Conservation (phyloP, 2,329 filamentous ascomycete genomes). For the Stagonosporopsis cucurbitacearum region DNA sequence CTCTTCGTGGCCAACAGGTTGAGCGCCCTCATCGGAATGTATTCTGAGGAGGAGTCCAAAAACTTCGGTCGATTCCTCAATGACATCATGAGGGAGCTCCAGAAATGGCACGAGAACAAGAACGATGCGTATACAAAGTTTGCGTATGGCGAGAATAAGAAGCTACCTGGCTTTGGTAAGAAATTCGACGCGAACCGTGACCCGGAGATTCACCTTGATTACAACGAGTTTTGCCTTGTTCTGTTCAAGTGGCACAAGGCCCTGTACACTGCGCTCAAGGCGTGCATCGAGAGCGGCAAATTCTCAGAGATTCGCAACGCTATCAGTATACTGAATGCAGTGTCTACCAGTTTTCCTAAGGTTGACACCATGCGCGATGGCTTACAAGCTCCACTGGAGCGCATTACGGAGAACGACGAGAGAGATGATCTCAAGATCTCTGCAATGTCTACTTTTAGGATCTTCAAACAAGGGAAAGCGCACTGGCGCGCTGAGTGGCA, state of each 20-base stretch:
- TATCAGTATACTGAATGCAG: slow-evolving; percentile 83
- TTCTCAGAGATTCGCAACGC: slow-evolving; percentile 99
- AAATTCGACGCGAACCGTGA: slow-evolving; percentile 74
- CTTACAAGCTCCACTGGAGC: slow-evolving; percentile 70
- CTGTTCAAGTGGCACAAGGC: slow-evolving; percentile 91
- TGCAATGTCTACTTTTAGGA: slow-evolving; percentile 73
- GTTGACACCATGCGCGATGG: slow-evolving; percentile 85
- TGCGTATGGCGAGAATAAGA: slow-evolving; percentile 70
- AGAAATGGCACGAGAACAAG: slow-evolving; percentile 82
- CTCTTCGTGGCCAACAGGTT: slow-evolving; percentile 85
- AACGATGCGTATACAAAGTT: slow-evolving; percentile 76
- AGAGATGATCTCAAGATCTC: slow-evolving; percentile 78
- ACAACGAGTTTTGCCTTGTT: slow-evolving; percentile 83
- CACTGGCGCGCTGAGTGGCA: slow-evolving; percentile 78
- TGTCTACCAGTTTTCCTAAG: slow-evolving; percentile 83
- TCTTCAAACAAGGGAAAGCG: slow-evolving; percentile 69
- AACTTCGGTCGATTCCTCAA: slow-evolving; percentile 91
- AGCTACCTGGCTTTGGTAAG: slow-evolving; percentile 79
- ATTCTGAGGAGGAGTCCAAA: slow-evolving; percentile 88
- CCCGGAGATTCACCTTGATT: slow-evolving; percentile 75
- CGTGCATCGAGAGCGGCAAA: slow-evolving; percentile 80
- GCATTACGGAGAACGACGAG: slow-evolving; percentile 62
- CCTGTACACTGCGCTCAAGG: slow-evolving; percentile 78
- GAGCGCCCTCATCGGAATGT: slow-evolving; percentile 83
- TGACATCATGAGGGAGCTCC: slow-evolving; percentile 79